Evolutionary conservation across 1,139 yeast genomes (phyloP), one percentile per base, ranked within the genome.

Genomic region (Protomyces lactucae-debilis): DNA sequence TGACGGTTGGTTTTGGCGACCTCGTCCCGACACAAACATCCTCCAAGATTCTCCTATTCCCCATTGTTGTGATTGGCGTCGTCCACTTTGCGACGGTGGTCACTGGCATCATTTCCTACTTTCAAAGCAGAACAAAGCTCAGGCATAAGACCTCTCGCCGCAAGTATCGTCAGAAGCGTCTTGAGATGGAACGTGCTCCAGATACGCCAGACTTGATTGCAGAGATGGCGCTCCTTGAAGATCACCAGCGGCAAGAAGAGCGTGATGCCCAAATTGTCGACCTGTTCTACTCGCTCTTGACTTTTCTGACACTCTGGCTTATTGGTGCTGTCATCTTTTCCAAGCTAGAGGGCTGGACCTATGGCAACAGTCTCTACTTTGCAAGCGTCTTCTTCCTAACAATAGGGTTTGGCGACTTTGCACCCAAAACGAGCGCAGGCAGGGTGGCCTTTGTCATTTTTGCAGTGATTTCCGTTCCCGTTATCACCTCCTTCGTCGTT

Each of bases 401-500:
- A 0, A 86, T 90, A 66, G 96, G 97, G 0, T 89, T 87, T 74
- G 97, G 97, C 37, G 92, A 86, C 70, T 85, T 77, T 70, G 79
- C 84, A 0, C 95, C 96, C 0, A 67, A 65, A 2, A 74, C 85
- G 0, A 76, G 85, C 0, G 84, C 88, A 6, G 95, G 95, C 0
- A 76, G 88, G 55, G 82, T 86, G 0, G 84, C 89, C 69, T 90
- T 89, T 71, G 84, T 88, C 10, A 75, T 83, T 3, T 90, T 96
- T 96, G 87, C 92, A 0, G 74, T 89, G 25, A 78, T 84, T 5
- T 96, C 96, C 0, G 87, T 90, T 16, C 97, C 97, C 0, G 77
- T 89, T 67, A 89, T 90, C 95, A 87, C 96, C 14, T 59, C 63
- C 4, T 59, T 59, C 32, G 63, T 55, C 8, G 63, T 59, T 18